Evolutionary conservation across 176 grass and related monocot species (phyloP).

Genomic region (Cenchrus fungigraminus): DNA sequence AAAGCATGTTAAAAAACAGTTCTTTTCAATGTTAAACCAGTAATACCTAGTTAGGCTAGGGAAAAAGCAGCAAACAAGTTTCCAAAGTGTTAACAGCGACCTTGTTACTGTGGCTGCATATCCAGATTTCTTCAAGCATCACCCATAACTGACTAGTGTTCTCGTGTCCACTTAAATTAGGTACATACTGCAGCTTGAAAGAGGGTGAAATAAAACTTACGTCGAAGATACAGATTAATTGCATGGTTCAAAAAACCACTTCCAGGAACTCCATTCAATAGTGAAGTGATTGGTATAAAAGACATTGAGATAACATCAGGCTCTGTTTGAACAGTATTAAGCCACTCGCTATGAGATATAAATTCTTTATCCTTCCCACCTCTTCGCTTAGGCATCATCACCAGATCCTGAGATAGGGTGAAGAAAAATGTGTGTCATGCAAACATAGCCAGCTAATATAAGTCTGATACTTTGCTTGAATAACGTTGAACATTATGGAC

Average conservation of each 20-base stretch:
- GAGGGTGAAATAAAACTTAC: conserved; percentile 54
- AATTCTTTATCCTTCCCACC: conserved; percentile 82
- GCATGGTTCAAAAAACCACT: conserved; percentile 97
- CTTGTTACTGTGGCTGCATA: neutral
- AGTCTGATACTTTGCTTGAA: conserved; percentile 12
- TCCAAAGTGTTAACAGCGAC: neutral
- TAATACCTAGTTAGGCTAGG: neutral
- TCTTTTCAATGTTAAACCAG: conserved; percentile 3
- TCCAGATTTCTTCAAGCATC: conserved; percentile 21
- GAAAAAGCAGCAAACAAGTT: neutral
- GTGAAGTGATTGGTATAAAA: conserved; percentile 96
- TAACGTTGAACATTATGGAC: neutral
- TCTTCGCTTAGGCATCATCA: conserved; percentile 80
- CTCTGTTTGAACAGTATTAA: conserved; percentile 74
- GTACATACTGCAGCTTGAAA: conserved; percentile 24
- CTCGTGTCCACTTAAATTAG: conserved; percentile 1
- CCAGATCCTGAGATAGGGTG: conserved; percentile 60
- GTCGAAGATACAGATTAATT: conserved; percentile 92
- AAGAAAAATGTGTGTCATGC: conserved; percentile 38
- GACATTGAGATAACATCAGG: conserved; percentile 96
- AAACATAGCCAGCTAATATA: conserved; percentile 31
- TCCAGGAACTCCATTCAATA: conserved; percentile 95
- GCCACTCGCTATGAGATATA: conserved; percentile 78
- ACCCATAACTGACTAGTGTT: conserved; percentile 6
- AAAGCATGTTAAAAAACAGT: neutral